Evolutionary conservation across 2,329 filamentous ascomycete genomes (phyloP).

Genomic region (Elsinoe fawcettii): DNA sequence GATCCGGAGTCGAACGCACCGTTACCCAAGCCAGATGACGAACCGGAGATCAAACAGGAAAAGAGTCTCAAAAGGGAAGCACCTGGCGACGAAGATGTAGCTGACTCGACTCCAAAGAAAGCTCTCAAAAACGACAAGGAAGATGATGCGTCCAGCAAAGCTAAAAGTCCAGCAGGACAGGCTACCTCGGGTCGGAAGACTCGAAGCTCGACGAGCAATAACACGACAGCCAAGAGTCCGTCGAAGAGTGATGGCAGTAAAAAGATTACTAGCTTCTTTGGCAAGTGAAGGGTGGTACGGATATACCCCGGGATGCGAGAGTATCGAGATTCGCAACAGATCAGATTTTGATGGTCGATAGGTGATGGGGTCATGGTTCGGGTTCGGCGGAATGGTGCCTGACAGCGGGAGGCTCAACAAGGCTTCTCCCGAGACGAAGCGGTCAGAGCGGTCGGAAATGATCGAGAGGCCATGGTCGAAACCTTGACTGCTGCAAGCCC

Average conservation of each 20-base stretch:
- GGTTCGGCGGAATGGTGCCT: not conserved
- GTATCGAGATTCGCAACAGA: not conserved
- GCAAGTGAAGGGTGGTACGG: conserved; percentile 31
- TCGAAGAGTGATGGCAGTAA: conserved; percentile 44
- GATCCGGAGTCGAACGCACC: conserved; percentile 45
- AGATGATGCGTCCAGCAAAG: conserved; percentile 15
- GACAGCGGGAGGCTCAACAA: conserved; percentile 10
- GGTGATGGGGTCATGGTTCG: not conserved
- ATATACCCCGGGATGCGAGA: not conserved
- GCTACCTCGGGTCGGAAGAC: conserved; percentile 35
- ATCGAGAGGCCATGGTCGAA: not conserved
- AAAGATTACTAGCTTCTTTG: conserved; percentile 53
- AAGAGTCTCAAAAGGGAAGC: conserved; percentile 43
- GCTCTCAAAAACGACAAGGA: conserved; percentile 24
- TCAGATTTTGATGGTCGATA: not conserved
- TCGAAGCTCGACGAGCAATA: conserved; percentile 52
- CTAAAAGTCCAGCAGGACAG: conserved; percentile 18
- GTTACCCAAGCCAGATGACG: conserved; percentile 34
- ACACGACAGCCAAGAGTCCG: conserved; percentile 39
- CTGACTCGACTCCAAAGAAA: conserved; percentile 34
- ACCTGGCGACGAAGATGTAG: conserved; percentile 29
- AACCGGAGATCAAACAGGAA: conserved; percentile 24
- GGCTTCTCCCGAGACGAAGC: conserved; percentile 5
- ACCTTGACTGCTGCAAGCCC: not conserved
- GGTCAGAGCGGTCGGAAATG: not conserved